Base-by-base conservation (phyloP, 768 basidiomycete species). In the Tubosaeta sp. region DNA sequence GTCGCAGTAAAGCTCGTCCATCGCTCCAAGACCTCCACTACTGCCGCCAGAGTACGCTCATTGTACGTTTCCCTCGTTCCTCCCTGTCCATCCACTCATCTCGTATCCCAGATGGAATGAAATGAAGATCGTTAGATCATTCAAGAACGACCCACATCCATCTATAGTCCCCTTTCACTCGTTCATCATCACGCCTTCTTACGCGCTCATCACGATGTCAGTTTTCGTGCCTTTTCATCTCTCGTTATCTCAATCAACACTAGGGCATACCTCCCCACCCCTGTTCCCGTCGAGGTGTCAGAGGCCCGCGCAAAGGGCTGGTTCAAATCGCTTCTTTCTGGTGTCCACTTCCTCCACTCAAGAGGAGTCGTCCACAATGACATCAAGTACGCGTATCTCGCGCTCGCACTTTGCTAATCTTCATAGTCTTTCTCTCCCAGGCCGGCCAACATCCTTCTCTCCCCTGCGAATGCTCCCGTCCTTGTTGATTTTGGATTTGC, bases 401-500 rank as follows among this genome's bases (percentile, higher is more conserved):
- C 42, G 30, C 2, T 38, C 30, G 8, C 19, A 40, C 7, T 40
- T 14, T 42, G 22, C 24, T n/a, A 16, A 31, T 18, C 3, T 14
- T 53, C 25, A 40, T 4, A 51, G 6, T 21, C 9, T 3, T 27
- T 25, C 32, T 31, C 31, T 25, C 9, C 13, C 56, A 94, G 91
- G 60, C 93, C 93, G 1, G 90, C 93, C 14, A 99, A 99, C 63
- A 92, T 99, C 58, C 78, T 99, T 2, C 75, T 99, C 41, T 88
- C 89, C 1, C 69, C 72, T 48, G 77, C 84, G 56, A 85, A 86
- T 60, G 73, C 93, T 1, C 91, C 93, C 1, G 87, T 96, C 3
- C 80, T 98, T 4, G 87, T 96, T 32, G 96, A 98, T 69, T 99
- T 96, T 61, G 95, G 96, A 1, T 99, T 98, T 59, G 92, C 95